phyloP scores from a whole-genome alignment of 495 filamentous ascomycete genomes.

The Hypoxylon trugodes region DNA sequence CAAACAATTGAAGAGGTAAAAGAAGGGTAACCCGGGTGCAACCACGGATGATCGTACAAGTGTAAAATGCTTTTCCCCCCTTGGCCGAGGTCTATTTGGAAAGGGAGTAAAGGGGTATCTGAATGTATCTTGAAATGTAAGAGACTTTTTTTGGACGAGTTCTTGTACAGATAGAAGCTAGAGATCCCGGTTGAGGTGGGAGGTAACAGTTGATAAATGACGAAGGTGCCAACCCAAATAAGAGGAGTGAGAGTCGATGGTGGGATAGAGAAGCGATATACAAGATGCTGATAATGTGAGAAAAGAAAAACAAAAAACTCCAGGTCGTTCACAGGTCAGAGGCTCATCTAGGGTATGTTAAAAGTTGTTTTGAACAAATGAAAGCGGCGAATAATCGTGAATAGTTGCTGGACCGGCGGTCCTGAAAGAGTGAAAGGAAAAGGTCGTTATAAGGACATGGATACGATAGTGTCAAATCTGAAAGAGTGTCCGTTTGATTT shows the following conservation, averaged over 20 bases:
- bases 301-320: constrained; percentile 61
- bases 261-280: constrained; percentile 53
- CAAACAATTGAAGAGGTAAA: constrained; percentile 33
- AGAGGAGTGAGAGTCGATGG: constrained; percentile 35
- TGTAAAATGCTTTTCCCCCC: constrained; percentile 32
- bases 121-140: constrained; percentile 38
- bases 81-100: constrained; percentile 50
- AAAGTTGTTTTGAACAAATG: constrained; percentile 63
- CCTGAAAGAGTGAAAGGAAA: constrained; percentile 63
- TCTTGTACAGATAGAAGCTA: constrained; percentile 54
- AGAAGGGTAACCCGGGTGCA: constrained; percentile 25
- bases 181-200: constrained; percentile 46
- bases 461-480: constrained; percentile 56
- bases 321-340: constrained; percentile 67
- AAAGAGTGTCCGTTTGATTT: constrained; percentile 54
- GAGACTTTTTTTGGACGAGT: constrained; percentile 50
- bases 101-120: constrained; percentile 35
- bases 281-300: constrained; percentile 52
- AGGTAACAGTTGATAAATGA: constrained; percentile 35
- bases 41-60: constrained; percentile 45
- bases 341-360: constrained; percentile 71
- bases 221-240: constrained; percentile 42
- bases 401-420: constrained; percentile 56
- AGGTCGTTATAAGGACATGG: constrained; percentile 75
- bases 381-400: constrained; percentile 60